phyloP scores from a whole-genome alignment of 2,329 filamentous ascomycete species.

The Trichoderma oligosporum region DNA sequence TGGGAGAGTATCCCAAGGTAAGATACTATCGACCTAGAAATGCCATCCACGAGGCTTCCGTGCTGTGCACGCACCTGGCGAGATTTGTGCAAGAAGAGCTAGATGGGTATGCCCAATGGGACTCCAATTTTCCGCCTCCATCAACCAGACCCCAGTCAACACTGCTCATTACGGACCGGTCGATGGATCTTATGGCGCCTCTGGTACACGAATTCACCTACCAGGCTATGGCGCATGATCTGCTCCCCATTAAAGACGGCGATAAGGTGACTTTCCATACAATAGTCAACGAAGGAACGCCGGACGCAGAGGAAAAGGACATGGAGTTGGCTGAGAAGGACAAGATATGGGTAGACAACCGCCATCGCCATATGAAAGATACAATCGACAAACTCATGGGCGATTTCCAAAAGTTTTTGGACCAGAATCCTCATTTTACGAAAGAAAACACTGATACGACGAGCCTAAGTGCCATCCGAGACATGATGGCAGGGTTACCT shows the following conservation, averaged over 20 bases:
- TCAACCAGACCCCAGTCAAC: slow-evolving; percentile 74
- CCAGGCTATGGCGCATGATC: slow-evolving; percentile 95
- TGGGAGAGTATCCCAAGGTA: slow-evolving; percentile 93
- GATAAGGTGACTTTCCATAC: slow-evolving; percentile 87
- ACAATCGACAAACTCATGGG: slow-evolving; percentile 89
- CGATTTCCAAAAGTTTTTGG: slow-evolving; percentile 89
- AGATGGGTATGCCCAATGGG: slow-evolving; percentile 81
- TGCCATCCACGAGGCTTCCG: slow-evolving; percentile 78
- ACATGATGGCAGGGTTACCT: slow-evolving; percentile 92
- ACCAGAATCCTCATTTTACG: slow-evolving; percentile 88
- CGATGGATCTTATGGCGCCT: slow-evolving; percentile 87
- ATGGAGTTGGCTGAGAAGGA: slow-evolving; percentile 90
- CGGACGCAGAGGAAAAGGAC: slow-evolving; percentile 74
- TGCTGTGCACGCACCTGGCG: slow-evolving; percentile 83
- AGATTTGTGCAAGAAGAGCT: slow-evolving; percentile 88
- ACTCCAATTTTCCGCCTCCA: slow-evolving; percentile 79
- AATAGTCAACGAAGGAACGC: slow-evolving; percentile 67
- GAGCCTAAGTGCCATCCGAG: slow-evolving; percentile 86
- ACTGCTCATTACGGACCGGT: slow-evolving; percentile 82
- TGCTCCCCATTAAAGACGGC: slow-evolving; percentile 81
- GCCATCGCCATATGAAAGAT: slow-evolving; percentile 96
- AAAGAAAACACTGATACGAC: slow-evolving; percentile 65
- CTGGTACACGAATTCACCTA: slow-evolving; percentile 96
- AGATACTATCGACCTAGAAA: slow-evolving; percentile 79
- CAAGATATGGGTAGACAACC: slow-evolving; percentile 90